Percentiles rank a stretch among this genome's conserved stretches.
These are phyloP conservation scores for Penicillium canescens DNA, from an alignment of 495 filamentous ascomycete genomes.

Conservation along the genomic window DNA sequence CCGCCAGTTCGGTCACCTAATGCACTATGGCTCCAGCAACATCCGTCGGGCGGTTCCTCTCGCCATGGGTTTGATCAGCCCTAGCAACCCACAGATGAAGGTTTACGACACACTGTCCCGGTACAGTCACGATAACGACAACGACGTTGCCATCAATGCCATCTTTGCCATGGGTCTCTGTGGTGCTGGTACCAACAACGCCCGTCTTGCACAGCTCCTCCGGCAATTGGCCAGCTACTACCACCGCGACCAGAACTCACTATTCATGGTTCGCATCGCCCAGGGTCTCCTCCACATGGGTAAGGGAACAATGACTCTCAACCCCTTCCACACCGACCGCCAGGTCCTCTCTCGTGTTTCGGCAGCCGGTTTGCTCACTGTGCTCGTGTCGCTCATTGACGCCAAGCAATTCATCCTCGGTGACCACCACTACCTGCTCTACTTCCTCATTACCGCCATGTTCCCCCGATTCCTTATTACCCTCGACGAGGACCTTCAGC, in stretches of 20 bases:
- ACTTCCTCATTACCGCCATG: constrained; percentile 97
- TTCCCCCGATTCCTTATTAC: constrained; percentile 95
- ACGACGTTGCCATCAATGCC: constrained; percentile 96
- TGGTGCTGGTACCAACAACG: constrained; percentile 97
- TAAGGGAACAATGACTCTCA: constrained; percentile 94
- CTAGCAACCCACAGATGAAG: constrained; percentile 99
- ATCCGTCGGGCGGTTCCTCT: constrained; percentile 95
- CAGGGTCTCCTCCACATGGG: constrained; percentile 98
- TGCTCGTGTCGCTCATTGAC: constrained; percentile 88
- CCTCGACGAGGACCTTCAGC: constrained; percentile 90
- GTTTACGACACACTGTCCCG: constrained; percentile 98
- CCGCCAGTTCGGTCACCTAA: constrained; percentile 94
- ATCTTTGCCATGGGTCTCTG: constrained; percentile 99
- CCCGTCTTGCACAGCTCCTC: constrained; percentile 89
- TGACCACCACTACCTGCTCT: constrained; percentile 90
- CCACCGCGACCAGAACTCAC: constrained; percentile 87
- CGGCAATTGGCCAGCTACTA: constrained; percentile 97
- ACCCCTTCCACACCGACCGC: constrained; percentile 97
- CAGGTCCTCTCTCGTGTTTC: constrained; percentile 92
- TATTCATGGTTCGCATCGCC: constrained; percentile 99
- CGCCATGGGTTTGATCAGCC: constrained; percentile 95
- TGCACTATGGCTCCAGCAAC: constrained; percentile 98
- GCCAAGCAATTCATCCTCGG: constrained; percentile 91
- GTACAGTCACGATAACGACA: constrained; percentile 98
- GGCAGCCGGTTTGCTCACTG: constrained; percentile 84